Conservation (phyloP, 257 asterid species). For the Cruciata laevipes region DNA sequence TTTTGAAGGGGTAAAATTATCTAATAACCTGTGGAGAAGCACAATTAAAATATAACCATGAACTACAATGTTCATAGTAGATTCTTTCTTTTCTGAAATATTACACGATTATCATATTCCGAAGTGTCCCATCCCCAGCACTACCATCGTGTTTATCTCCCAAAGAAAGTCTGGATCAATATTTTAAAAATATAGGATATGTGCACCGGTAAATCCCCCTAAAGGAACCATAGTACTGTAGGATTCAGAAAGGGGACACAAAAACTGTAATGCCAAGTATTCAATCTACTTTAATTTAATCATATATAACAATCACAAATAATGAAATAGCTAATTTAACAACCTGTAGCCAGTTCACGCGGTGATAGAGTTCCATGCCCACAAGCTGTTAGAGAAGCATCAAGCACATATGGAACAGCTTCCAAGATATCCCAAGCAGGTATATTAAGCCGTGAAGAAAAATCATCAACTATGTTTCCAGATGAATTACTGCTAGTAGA, state of each 20-base stretch:
- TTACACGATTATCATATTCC: background rate
- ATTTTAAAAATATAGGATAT: background rate
- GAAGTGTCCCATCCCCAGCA: background rate
- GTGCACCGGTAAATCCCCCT: background rate
- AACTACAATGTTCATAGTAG: background rate
- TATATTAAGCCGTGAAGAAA: slow-evolving; percentile 50
- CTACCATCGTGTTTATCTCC: background rate
- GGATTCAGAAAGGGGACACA: background rate
- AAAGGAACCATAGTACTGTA: background rate
- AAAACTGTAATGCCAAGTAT: background rate
- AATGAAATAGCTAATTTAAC: slow-evolving; percentile 21
- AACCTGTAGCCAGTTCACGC: slow-evolving; percentile 93
- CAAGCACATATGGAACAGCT: slow-evolving; percentile 93
- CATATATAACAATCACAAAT: too few species aligned
- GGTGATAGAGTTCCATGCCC: slow-evolving; percentile 89
- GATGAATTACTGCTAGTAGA: slow-evolving; percentile 78
- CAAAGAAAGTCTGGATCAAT: background rate
- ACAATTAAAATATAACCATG: background rate
- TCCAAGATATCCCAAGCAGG: slow-evolving; percentile 99
- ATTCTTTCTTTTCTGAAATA: background rate
- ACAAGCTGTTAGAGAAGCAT: slow-evolving; percentile 92
- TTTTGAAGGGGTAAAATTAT: background rate
- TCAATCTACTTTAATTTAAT: background rate
- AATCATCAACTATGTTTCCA: slow-evolving; percentile 63
- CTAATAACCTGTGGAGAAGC: background rate